Base-by-base conservation (phyloP, 805 yeast genomes). In the Starmera quercuum region DNA sequence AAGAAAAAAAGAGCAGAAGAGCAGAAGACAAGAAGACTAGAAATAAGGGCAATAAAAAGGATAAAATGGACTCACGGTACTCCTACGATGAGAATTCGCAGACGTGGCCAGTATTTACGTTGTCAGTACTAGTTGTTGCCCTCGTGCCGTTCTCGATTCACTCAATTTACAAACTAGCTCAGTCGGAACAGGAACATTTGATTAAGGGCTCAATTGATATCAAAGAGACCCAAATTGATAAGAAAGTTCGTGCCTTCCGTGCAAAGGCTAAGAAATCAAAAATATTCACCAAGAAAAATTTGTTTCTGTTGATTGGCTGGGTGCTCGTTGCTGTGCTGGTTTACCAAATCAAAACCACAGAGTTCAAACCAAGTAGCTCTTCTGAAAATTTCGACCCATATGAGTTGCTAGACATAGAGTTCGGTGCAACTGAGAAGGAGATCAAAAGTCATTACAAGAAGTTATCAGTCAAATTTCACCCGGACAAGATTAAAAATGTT, bases 391-490 rank as follows among this genome's bases (percentile, higher is more conserved):
- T 90, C 59, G 97, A 92, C 61, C 98, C 98, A 1, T 90, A 88
- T 66, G 83, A 80, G 38, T 73, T 92, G 38, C 69, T 92, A 47
- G 94, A 82, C 24, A 67, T 90, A 23, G 67, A 82, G 16, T 67
- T 70, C 29, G 65, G 78, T 23, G 76, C 97, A 8, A 51, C 74
- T 9, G 95, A 83, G 32, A 76, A 73, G 49, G 87, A 81, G 35
- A 74, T 92, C 59, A 86, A 83, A 56, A 66, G 83, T 31, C 79
- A 79, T 18, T 92, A 84, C 62, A 77, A 95, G 61, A 85, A 85
- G 61, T 69, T 92, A 33, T 84, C 97, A 3, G 63, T 90, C 47
- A 82, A 79, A 51, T 83, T 71, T 60, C 99, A 92, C 56, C 99
- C 99, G 3, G 99, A 92, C 61, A 92, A 92, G 60, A 64, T 88